Evolutionary conservation across 2,329 filamentous ascomycete species (phyloP), one percentile per base, ranked within the genome.

Genomic region (Dactylella cylindrospora): DNA sequence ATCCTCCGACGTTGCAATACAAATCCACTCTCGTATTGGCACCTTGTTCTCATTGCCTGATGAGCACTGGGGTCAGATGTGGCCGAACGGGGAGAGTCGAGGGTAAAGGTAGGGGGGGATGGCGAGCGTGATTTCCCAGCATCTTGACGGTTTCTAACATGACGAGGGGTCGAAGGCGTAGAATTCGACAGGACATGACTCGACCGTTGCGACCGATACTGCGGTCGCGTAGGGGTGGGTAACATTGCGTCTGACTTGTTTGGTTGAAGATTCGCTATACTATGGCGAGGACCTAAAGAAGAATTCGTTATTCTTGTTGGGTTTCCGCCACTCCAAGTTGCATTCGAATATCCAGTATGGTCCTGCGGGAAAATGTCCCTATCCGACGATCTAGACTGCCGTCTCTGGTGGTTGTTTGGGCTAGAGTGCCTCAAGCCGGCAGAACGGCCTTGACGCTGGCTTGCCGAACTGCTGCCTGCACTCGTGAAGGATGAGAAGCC

Each of bases 141-240:
- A 36, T 93, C 86, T 69, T 90, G 85, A 59, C 89, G 84, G 66
- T 90, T 83, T 73, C 59, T 40, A 40, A 88, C 86, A 72, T 96
- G 90, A 70, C 91, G 88, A 6, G 91, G 93, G 2, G 91, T 97
- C 1, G 91, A 94, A 1, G 91, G 91, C 41, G 96, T 88, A 6
- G 91, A 97, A 71, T 80, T 95, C 19, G 91, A 94, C 71, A 94
- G 82, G 68, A 66, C 70, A 69, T 69, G 71, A 71, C 68, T 72
- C 70, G 74, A 75, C 71, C 70, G 72, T 71, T 72, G 74, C 70
- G 66, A 71, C 66, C 71, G 72, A 72, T 76, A 72, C 71, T 70
- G 71, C 65, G 70, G 65, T 38, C 66, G 59, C 12, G 41, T 36
- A 7, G 44, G 44, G 20, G 50, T 25, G 15, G 59, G 59, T n/a